Base-by-base conservation (phyloP, 2,329 filamentous ascomycete genomes). In the Acarospora socialis region DNA sequence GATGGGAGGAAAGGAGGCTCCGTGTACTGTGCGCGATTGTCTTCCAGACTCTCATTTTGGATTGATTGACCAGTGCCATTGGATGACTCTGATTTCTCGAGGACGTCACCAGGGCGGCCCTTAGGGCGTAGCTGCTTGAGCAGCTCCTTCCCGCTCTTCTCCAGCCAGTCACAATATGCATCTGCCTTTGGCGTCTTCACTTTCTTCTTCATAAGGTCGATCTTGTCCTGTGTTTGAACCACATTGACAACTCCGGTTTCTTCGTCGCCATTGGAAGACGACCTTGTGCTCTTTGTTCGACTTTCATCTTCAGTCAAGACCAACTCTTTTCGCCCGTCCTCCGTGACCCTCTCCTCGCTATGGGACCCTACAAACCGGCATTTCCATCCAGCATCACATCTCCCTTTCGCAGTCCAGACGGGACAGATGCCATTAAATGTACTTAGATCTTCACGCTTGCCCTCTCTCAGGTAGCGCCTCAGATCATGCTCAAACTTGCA, bases 331-430 rank as follows among this genome's bases (percentile, higher is more conserved):
- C 71, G 70, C 6, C 84, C 87, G 52, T 92, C 86, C 33, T 77
- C 74, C 13, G 65, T 73, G 42, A 80, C 72, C 15, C 81, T 57
- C 56, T 95, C 87, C 40, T 75, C 67, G 46, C 83, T 90, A 56
- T 98, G 90, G 40, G 82, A 92, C 40, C 70, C 70, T 20, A 82
- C 79, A 49, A 94, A 92, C 14, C 87, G 78, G 53, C 90, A 98
- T 53, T 87, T 92, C 86, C 87, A 98, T 4, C 90, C 90, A 9
- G 78, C 72, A 29, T 71, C 68, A 47, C 90, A 98, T 39, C 66
- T 72, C 8, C 86, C 86, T 41, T 77, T 71, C 10, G 65, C 63
- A 43, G 81, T 76, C 54, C 74, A 94, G 6, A 92, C 69, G 1
- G 86, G 87, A 49, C 90, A 98, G 39, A 77, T 65, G 5, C 81